These are phyloP conservation scores for Osmozyma mogii DNA, from an alignment of 805 yeast species.

Conservation along the genomic window DNA sequence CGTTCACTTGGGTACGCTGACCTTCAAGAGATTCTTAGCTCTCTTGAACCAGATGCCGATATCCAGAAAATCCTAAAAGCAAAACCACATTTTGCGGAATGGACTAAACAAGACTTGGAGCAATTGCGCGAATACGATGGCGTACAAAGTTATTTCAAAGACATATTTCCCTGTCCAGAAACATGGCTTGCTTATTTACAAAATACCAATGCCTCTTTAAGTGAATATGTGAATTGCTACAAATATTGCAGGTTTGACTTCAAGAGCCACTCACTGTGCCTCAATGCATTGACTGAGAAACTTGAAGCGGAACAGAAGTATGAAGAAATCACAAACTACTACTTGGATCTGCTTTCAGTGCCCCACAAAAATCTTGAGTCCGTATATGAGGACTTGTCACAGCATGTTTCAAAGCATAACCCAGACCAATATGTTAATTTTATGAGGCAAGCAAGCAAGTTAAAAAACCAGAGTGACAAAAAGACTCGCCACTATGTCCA, in stretches of 20 bases:
- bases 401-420: constrained; percentile 27
- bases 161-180: not conserved
- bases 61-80: too few relatives aligned
- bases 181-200: not conserved
- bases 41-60: too few relatives aligned
- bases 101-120: constrained; percentile 16
- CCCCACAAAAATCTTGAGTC: constrained; percentile 38
- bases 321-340: constrained; percentile 14
- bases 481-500: constrained; percentile 25
- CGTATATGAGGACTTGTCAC: constrained; percentile 32
- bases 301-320: constrained; percentile 4
- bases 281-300: not conserved
- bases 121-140: constrained; percentile 15
- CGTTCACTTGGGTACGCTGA: too few relatives aligned
- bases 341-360: constrained; percentile 23
- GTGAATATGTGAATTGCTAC: constrained; percentile 20
- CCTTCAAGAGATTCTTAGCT: too few relatives aligned
- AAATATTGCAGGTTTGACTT: constrained; percentile 8
- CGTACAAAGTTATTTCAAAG: too few relatives aligned
- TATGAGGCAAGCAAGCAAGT: constrained; percentile 29
- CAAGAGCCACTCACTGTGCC: too few relatives aligned
- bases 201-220: constrained; percentile 10
- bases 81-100: too few relatives aligned
- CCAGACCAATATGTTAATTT: constrained; percentile 21
- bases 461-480: constrained; percentile 22